Evolutionary conservation across 1,139 yeast species (phyloP).

Genomic region (Komagataea norvegica): DNA sequence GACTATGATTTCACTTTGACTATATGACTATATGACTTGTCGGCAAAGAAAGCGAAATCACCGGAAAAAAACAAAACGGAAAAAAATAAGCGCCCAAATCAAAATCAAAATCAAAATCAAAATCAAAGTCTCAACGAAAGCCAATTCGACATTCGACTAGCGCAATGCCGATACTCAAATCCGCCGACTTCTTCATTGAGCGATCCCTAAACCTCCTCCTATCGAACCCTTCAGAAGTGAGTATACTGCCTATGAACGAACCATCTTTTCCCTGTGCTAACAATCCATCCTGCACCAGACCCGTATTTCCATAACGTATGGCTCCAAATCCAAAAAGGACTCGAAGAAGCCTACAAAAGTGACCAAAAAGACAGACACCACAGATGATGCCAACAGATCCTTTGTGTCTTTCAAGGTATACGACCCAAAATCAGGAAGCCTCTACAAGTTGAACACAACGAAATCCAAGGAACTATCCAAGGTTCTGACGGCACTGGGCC

Average conservation of each 20-base stretch:
- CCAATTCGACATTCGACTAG: no score
- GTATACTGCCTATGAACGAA: conserved; percentile 13
- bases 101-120: no score
- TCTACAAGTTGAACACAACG: conserved; percentile 56
- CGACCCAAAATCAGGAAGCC: conserved; percentile 67
- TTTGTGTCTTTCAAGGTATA: conserved; percentile 59
- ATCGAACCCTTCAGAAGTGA: conserved; percentile 44
- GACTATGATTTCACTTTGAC: no score
- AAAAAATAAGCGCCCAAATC: no score
- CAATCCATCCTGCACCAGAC: conserved; percentile 28
- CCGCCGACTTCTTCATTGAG: conserved; percentile 48
- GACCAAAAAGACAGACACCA: conserved; percentile 25
- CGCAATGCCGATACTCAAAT: conserved; percentile 34
- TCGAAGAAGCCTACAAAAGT: conserved; percentile 27
- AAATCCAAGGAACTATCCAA: conserved; percentile 77
- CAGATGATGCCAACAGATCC: conserved; percentile 27
- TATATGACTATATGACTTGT: no score
- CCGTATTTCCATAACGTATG: conserved; percentile 45
- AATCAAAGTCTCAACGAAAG: no score
- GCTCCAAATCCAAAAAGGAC: conserved; percentile 31
- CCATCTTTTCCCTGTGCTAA: conserved; percentile 2
- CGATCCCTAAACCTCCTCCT: conserved; percentile 42
- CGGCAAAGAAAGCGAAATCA: no score
- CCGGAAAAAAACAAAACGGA: no score
- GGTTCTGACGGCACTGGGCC: conserved; percentile 78